Evolutionary conservation across 306 rosid genomes (phyloP), one percentile per base, ranked within the genome.

Genomic region (Adenanthera pavonina): DNA sequence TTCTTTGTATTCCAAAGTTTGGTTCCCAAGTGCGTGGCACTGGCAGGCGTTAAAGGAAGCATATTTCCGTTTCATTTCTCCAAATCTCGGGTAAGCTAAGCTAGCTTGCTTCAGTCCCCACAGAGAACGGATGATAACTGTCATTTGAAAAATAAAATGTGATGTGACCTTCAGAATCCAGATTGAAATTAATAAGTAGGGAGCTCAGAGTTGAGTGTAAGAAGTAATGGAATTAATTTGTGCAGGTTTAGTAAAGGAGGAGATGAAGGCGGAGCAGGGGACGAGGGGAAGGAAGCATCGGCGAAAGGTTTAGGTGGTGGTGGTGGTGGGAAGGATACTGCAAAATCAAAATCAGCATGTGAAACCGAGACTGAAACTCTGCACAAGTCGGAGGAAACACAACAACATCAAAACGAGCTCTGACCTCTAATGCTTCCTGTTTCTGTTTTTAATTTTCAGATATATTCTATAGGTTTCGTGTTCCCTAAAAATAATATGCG

Each of bases 21-120:
- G 64, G 19, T 61, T 82, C 44, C 11, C 70, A n/a, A 72, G n/a
- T 33, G 3, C 48, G 14, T 54, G 75, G 34, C 56, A 43, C 16
- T 82, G 86, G 89, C 7, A 52, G 49, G 10, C 33, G 20, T 2
- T 69, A 0, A 69, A 11, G 34, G 49, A 78, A 30, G 60, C 80
- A 1, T 83, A 70, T 52, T 12, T 38, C 0, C 40, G n/a, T 62
- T 68, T 69, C 47, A 83, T 83, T 61, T 77, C 85, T 59, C 89
- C 89, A 7, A 81, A 73, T 61, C 49, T 80, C 7, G 85, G 82
- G 86, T 82, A 74, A 78, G 88, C 30, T 25, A 25, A 25, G 30
- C 30, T 25, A 25, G 30, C 20, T 60, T 4, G 15, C 25, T 9
- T 46, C 51, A 0, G 1, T 46, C 14, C 10, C 46, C 30, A 25